Base-by-base conservation (phyloP, 306 rosid genomes). In the Vigna mungo region DNA sequence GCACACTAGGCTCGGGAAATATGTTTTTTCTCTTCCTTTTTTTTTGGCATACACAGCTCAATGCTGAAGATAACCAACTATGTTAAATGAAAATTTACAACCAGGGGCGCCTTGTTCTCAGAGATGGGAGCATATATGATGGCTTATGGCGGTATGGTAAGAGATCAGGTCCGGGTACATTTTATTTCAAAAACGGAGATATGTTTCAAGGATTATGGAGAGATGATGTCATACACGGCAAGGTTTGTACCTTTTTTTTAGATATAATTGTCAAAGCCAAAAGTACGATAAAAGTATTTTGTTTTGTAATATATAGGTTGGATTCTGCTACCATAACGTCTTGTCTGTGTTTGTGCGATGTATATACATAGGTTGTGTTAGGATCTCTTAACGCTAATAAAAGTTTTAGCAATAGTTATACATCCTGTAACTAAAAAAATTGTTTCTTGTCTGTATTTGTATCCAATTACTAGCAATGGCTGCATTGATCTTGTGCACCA, bases 121-220 rank as follows among this genome's bases (percentile, higher is more conserved):
- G 76, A 83, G 96, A 92, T 84, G 97, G 97, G 81, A 90, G 93
- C 81, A 88, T 90, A 84, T 95, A 95, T 82, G 98, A 95, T 70
- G 98, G 98, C 55, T 81, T 84, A 72, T 95, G 98, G 97, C 96
- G 78, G 77, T 86, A 81, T 78, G 98, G 98, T 47, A 95, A 90
- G 89, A 90, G 90, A 84, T 92, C 98, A 20, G 98, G 98, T 63
- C 72, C 75, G 14, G 98, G 98, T 54, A 88, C 93, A 82, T 89
- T 95, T 76, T 92, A 92, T 84, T 95, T 95, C 76, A 86, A 78
- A 68, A 95, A 95, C 17, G 97, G 98, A 69, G 97, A 95, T 84
- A 90, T 91, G 84, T 95, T 90, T 86, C 98, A 95, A 79, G 98
- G 98, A 75, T 89, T 91, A 14, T 95, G 98, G 98, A 89, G 97